These are phyloP conservation scores for Spiraea crenata DNA, from an alignment of 331 rosid genomes.

Conservation along the genomic window DNA sequence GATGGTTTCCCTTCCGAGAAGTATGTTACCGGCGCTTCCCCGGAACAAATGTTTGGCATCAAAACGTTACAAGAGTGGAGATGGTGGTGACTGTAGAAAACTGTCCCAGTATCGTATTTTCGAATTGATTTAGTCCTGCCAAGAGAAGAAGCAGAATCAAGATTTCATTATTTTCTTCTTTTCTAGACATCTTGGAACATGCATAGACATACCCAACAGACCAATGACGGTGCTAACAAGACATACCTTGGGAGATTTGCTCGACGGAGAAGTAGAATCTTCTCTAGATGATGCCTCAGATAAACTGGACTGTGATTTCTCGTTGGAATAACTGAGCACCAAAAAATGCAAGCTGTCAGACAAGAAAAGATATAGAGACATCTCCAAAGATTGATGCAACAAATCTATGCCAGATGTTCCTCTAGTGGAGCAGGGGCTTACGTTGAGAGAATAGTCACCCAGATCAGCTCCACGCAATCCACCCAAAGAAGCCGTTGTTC, in stretches of 20 bases:
- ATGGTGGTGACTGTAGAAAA: background rate
- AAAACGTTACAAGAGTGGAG: background rate
- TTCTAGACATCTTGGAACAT: background rate
- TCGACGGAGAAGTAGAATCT: constrained; percentile 40
- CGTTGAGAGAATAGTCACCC: constrained; percentile 99
- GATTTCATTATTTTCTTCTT: background rate
- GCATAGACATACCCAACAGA: background rate
- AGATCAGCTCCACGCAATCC: constrained; percentile 89
- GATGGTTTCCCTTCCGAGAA: background rate
- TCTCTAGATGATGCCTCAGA: constrained; percentile 43
- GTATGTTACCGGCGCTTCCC: background rate
- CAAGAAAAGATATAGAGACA: background rate
- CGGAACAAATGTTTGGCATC: background rate
- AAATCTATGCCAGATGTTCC: too few species aligned
- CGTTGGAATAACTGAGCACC: constrained; percentile 68
- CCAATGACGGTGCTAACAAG: background rate
- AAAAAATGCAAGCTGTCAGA: constrained; percentile 7
- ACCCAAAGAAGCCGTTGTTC: constrained; percentile 99
- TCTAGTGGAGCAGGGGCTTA: constrained; percentile 36
- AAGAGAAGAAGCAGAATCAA: background rate
- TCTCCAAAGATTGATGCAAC: background rate
- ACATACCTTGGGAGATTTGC: constrained; percentile 47
- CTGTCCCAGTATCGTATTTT: background rate
- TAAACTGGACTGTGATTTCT: constrained; percentile 64
- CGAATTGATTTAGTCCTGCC: constrained; percentile 27